Evolutionary conservation across 148 eudicot species (phyloP), one percentile per base, ranked within the genome.

Genomic region (Rhododendron molle): DNA sequence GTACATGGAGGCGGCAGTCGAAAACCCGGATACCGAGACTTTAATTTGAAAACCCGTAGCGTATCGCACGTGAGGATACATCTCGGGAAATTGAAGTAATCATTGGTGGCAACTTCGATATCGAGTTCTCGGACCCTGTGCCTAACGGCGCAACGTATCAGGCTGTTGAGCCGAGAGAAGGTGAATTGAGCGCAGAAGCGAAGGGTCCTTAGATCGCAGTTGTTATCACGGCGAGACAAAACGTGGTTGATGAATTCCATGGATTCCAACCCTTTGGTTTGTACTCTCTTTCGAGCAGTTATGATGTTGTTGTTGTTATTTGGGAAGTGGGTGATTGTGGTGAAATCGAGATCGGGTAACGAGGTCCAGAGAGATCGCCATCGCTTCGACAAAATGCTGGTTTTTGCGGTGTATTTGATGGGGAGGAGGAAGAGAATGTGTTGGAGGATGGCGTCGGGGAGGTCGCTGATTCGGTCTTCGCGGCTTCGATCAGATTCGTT

Each of bases 261-360:
- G 72, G 85, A 86, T 4, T 88, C 82, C 1, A 85, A 28, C 3
- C 76, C 83, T 10, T 81, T 83, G 3, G 58, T n/a, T 3, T 79
- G 69, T 0, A 82, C 26, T n/a, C 87, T 72, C 26, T 85, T 85
- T 10, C 49, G 36, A 13, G 15, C 15, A 14, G 65, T 47, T 14
- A 26, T 32, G 28, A 28, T 28, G 40, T 2, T 28, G 23, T 13
- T 28, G 0, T n/a, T 26, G 30, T 15, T 34, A 0, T 1, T 26
- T 36, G 12, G 86, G 30, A 71, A 71, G 34, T 83, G 23, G 28
- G 76, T 40, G 32, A 86, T 1, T 30, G 87, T 85, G 76, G 92
- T 90, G 88, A 94, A 94, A 73, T 94, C 96, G n/a, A 94, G 94
- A 78, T 92, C 93, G 0, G 96, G 94, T 40, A 86, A 86, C 0